Conservation (phyloP, 23 red algal species). For the Gracilaria gracilis region DNA sequence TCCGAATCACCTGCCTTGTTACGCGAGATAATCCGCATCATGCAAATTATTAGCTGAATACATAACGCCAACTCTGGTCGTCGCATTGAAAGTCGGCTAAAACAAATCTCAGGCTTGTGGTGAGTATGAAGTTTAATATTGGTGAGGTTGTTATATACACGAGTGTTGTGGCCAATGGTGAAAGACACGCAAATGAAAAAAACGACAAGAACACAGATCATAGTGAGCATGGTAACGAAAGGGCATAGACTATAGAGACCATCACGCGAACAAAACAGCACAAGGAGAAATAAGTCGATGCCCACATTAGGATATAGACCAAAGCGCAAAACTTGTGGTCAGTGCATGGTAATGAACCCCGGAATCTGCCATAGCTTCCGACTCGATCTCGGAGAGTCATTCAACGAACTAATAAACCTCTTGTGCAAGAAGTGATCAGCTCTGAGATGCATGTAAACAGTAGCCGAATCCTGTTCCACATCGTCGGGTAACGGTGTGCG, state of each 20-base stretch:
- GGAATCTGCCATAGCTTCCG: conserved; percentile 43
- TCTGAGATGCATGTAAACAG: conserved; percentile 44
- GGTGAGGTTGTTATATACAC: not conserved
- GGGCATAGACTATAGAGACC: not conserved
- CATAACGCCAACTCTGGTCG: not conserved
- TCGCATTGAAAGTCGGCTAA: not conserved
- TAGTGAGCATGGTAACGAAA: not conserved
- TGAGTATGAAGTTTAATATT: not conserved
- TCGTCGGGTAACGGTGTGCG: not conserved
- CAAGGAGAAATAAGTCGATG: not conserved
- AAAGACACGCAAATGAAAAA: too few species aligned
- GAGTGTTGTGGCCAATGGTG: not conserved
- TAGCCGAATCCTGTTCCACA: not conserved
- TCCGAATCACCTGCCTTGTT: not conserved
- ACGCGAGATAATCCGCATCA: not conserved
- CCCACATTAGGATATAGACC: not conserved
- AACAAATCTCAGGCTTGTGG: not conserved
- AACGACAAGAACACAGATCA: not conserved
- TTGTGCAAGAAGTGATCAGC: conserved; percentile 68
- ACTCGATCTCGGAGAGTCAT: conserved; percentile 41
- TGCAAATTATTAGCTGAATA: not conserved
- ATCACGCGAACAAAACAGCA: not conserved
- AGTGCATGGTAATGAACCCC: conserved; percentile 57
- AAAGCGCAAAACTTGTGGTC: not conserved
- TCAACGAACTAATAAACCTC: conserved; percentile 59